Evolutionary conservation across 2,329 filamentous ascomycete genomes (phyloP).

Genomic region (Didymella pinodella): DNA sequence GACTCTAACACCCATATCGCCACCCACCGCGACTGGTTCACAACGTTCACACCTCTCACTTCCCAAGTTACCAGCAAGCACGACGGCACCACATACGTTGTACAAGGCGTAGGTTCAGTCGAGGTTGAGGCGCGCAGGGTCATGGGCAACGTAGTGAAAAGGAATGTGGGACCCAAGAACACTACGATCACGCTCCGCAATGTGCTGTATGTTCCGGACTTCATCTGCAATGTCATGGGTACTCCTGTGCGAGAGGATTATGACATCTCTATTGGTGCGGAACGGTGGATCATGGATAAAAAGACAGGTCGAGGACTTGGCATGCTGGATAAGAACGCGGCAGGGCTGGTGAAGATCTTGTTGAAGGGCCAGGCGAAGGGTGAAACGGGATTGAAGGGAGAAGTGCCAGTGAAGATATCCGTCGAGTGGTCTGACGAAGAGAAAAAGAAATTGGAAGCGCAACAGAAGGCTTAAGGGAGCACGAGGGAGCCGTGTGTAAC

Average conservation of each 20-base stretch:
- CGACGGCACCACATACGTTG: conserved; percentile 4
- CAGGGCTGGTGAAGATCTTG: conserved; percentile 7
- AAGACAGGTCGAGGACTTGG: conserved; percentile 9
- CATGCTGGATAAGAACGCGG: conserved; percentile 9
- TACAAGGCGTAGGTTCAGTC: conserved; percentile 3
- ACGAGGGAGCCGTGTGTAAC: not conserved
- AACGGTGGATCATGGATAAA: conserved; percentile 14
- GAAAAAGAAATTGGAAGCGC: not conserved
- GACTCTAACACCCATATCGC: conserved; percentile 9
- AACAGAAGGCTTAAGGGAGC: not conserved
- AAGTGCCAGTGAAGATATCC: conserved; percentile 5
- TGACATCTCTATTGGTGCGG: conserved; percentile 13
- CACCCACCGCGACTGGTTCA: conserved; percentile 10
- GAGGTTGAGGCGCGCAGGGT: conserved; percentile 10
- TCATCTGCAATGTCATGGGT: conserved; percentile 14
- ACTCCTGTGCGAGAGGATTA: conserved; percentile 8
- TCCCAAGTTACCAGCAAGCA: conserved; percentile 4
- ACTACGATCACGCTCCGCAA: conserved; percentile 6
- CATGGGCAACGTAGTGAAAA: conserved; percentile 8
- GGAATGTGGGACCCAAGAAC: conserved; percentile 11
- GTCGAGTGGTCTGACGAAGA: conserved; percentile 3
- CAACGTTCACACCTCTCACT: conserved; percentile 2
- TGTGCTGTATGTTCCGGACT: conserved; percentile 13
- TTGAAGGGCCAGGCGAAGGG: conserved; percentile 12
- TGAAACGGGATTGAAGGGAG: conserved; percentile 3